Base-by-base conservation (phyloP, 1,284 basidiomycete genomes). In the Apiotrichum laibachii region DNA sequence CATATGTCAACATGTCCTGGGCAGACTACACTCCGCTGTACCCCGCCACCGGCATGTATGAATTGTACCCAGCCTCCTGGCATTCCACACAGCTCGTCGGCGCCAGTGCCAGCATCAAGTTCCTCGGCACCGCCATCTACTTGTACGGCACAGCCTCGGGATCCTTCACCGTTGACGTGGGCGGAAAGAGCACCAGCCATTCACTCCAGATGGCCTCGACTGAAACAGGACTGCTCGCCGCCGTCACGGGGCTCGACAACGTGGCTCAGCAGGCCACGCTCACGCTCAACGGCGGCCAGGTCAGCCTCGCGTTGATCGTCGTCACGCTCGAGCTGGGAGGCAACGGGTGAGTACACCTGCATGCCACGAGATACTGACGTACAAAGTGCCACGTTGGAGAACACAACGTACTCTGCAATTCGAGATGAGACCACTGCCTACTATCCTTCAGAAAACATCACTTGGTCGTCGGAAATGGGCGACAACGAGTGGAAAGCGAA, bases 41-140 rank as follows among this genome's bases (percentile, higher is more conserved):
- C 8, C 49, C 49, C 4, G 49, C 40, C 26, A 33, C 7, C 6
- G 18, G 39, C 43, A 35, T 34, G 19, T n/a, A 37, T 37, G 10
- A 16, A 5, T 15, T n/a, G 47, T 11, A 11, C 31, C 19, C 49
- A 19, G 31, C 15, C 22, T 48, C 45, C 22, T 9, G 37, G 31
- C 54, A 50, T 47, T 50, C 31, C 13, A 48, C 54, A 10, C 39
- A 21, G 5, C 33, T 18, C 19, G 54, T 31, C 31, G 47, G 54
- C 21, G 47, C 54, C 9, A 22, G 15, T 19, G 48, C 35, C 12
- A 21, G 11, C 2, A 11, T 55, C 15, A 26, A 16, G 11, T 55
- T 55, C 39, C 7, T 55, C 16, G 54, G 54, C 40, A 55, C 54
- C 13, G 54, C 47, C n/a, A 39, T 55, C 18, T 42, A n/a, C 31